Base-by-base conservation (phyloP, 2,329 filamentous ascomycete genomes). In the Colletotrichum destructivum region DNA sequence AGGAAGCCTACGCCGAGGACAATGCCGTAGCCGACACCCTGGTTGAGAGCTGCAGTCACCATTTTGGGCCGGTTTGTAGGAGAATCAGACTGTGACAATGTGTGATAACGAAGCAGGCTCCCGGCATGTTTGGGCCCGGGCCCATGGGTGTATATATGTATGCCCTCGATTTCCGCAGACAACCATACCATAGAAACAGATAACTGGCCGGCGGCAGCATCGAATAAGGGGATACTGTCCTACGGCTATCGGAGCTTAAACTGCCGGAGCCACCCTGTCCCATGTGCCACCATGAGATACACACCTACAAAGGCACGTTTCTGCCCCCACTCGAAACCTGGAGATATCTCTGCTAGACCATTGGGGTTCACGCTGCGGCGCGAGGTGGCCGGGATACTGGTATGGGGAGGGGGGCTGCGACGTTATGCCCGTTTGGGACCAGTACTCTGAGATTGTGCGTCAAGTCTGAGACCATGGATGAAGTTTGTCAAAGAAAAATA, bases 1-100 rank as follows among this genome's bases (percentile, higher is more conserved):
- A 89, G 87, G 76, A 93, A 90, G 23, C 93, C 93, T 18, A 95
- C 82, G 21, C 93, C 93, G 44, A 95, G 82, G 62, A 95, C 89
- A 75, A 95, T 91, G 77, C 92, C 93, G 88, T 95, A 95, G 77
- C 93, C 93, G 73, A 91, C 92, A 67, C 88, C 90, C 77, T 93
- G 89, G 74, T 82, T 82, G 18, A 89, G 79, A 40, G 87, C 82
- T 26, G 84, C 56, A 44, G 69, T 72, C 1, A 73, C 72, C 72
- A 73, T 73, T 46, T 62, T 69, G 64, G 47, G 31, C 60, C 56
- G 15, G 26, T 56, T 44, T 9, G 47, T 59, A 2, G 47, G 26
- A 64, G 51, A 15, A 47, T 16, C 46, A 13, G 15, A 47, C 49
- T 40, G 47, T 26, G 42, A 13, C 9, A 46, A 46, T 26, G 47